A percentile compares a stretch with the other conserved stretches of the same genome.
phyloP scores from a whole-genome alignment of 768 basidiomycete species.

The Boletus pseudopeckii region DNA sequence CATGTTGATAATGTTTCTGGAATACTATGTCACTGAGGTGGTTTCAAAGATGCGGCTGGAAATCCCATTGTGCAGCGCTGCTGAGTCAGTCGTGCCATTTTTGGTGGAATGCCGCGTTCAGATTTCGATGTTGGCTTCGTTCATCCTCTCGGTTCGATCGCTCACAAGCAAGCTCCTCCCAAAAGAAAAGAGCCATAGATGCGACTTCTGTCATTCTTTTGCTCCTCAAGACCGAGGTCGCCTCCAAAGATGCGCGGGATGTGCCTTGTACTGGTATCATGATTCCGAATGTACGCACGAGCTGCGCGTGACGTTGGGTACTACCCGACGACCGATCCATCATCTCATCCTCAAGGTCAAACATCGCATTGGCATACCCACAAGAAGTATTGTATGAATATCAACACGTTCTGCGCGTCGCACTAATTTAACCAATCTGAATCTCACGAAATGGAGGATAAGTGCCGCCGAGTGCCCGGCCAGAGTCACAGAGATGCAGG shows the following conservation, averaged over 20 bases:
- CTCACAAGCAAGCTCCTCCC: conserved; percentile 50
- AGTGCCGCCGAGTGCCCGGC: conserved; percentile 37
- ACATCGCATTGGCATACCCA: conserved; percentile 67
- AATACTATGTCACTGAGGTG: too few species aligned
- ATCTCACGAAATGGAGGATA: conserved; percentile 58
- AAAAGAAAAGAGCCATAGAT: conserved; percentile 58
- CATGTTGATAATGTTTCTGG: too few species aligned
- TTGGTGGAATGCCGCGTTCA: too few species aligned
- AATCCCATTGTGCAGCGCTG: not conserved
- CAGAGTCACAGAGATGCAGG: conserved; percentile 1
- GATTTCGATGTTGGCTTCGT: conserved; percentile 27
- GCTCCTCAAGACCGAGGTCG: conserved; percentile 24
- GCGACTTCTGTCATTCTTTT: conserved; percentile 58
- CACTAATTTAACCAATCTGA: conserved; percentile 45
- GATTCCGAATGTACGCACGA: conserved; percentile 51
- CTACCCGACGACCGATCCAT: conserved; percentile 10
- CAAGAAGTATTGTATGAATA: conserved; percentile 59
- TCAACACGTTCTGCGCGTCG: conserved; percentile 47
- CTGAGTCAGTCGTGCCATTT: too few species aligned
- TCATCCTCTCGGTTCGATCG: conserved; percentile 44
- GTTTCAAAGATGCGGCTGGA: too few species aligned
- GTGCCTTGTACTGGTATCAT: conserved; percentile 74
- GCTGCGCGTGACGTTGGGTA: conserved; percentile 2
- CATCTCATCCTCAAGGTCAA: conserved; percentile 58
- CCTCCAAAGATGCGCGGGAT: conserved; percentile 61